These are phyloP conservation scores for Colletotrichum tamarilloi DNA, from an alignment of 2,329 filamentous ascomycete genomes.

Conservation along the genomic window DNA sequence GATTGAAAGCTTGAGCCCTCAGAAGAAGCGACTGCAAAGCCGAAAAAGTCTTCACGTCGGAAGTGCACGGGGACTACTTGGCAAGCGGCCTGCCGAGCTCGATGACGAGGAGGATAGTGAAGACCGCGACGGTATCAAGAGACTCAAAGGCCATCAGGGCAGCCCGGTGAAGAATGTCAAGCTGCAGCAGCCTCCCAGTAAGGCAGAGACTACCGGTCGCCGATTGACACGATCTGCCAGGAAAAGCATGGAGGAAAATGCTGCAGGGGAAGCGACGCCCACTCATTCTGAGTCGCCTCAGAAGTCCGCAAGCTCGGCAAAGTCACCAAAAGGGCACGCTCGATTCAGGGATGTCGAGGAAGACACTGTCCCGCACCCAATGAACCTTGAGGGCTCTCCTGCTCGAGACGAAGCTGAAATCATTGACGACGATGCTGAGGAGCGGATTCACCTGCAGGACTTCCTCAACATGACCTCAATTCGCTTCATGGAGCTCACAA, in stretches of 20 bases:
- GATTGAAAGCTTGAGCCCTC: constrained; percentile 82
- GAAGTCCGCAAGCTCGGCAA: constrained; percentile 52
- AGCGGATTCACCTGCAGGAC: constrained; percentile 85
- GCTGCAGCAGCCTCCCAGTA: constrained; percentile 75
- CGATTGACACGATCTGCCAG: constrained; percentile 63
- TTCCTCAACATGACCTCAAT: constrained; percentile 97
- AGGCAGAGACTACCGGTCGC: constrained; percentile 73
- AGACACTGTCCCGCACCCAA: constrained; percentile 53
- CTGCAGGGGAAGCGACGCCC: constrained; percentile 50
- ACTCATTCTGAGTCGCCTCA: constrained; percentile 59
- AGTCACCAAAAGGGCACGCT: constrained; percentile 67
- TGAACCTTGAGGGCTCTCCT: constrained; percentile 56
- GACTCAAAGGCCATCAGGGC: constrained; percentile 76
- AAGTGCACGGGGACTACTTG: constrained; percentile 77
- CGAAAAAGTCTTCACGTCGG: constrained; percentile 83
- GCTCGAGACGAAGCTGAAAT: constrained; percentile 54
- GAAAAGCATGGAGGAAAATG: constrained; percentile 56
- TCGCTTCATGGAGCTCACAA: constrained; percentile 98
- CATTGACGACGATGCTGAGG: constrained; percentile 62
- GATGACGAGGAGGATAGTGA: constrained; percentile 71
- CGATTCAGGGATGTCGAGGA: constrained; percentile 67
- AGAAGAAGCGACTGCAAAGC: constrained; percentile 73
- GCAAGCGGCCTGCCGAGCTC: constrained; percentile 79
- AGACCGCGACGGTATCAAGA: constrained; percentile 72
- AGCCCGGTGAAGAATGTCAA: constrained; percentile 83